A percentile compares a stretch with the other conserved stretches of the same genome.
phyloP scores from a whole-genome alignment of 192 early-diverging fungal species.

The Dispira parvispora region DNA sequence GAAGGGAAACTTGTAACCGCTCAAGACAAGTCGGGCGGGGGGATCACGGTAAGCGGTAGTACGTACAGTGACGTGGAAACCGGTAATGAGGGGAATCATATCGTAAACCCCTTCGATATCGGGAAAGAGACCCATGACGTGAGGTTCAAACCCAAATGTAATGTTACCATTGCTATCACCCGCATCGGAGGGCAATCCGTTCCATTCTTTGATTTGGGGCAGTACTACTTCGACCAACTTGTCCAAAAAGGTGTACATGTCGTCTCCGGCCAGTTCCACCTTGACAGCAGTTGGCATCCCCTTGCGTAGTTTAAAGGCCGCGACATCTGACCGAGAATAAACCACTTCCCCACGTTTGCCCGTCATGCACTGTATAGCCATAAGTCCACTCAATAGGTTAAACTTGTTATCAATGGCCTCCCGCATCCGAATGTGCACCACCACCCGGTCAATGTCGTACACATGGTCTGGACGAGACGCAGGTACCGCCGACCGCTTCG shows the following conservation, averaged over 20 bases:
- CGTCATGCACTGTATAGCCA: conserved; percentile 80
- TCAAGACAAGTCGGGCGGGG: conserved; percentile 64
- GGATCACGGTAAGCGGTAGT: conserved; percentile 66
- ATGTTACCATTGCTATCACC: conserved; percentile 74
- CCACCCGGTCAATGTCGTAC: conserved; percentile 54
- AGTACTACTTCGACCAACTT: conserved; percentile 88
- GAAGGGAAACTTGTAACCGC: conserved; percentile 82
- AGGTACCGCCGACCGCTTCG: conserved; percentile 24
- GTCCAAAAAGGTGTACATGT: conserved; percentile 90
- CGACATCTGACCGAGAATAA: conserved; percentile 61
- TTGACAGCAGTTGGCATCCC: conserved; percentile 83
- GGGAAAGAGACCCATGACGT: conserved; percentile 80
- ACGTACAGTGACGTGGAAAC: conserved; percentile 69
- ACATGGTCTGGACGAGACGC: conserved; percentile 38
- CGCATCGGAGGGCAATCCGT: conserved; percentile 48
- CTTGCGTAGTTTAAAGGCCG: conserved; percentile 73
- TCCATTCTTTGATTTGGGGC: conserved; percentile 84
- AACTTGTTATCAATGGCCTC: conserved; percentile 79
- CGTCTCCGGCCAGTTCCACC: conserved; percentile 59
- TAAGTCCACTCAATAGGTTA: conserved; percentile 71
- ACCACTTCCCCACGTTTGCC: conserved; percentile 63
- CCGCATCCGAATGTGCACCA: conserved; percentile 73
- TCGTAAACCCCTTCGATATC: conserved; percentile 96
- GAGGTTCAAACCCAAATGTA: conserved; percentile 65
- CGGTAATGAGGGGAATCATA: conserved; percentile 75